phyloP scores from a whole-genome alignment of 2,329 filamentous ascomycete species.

The Aspergillus proliferans region DNA sequence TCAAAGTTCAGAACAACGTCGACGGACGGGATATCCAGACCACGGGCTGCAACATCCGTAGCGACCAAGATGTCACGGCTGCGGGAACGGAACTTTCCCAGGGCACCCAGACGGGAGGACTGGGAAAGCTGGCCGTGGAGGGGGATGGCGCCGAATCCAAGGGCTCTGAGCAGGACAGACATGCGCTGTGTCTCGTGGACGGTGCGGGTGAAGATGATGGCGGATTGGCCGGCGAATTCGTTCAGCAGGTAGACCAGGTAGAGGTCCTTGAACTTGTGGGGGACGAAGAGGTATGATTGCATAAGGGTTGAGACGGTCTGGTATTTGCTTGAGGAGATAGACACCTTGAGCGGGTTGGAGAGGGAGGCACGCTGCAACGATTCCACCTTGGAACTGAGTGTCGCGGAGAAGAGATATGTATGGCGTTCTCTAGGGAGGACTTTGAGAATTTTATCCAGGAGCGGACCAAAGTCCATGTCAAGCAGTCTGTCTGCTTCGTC shows the following conservation, averaged over 20 bases:
- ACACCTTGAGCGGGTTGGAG: constrained; percentile 74
- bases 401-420: constrained; percentile 90
- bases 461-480: constrained; percentile 89
- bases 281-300: constrained; percentile 81
- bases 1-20: constrained; percentile 84
- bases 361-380: constrained; percentile 84
- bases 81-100: constrained; percentile 81
- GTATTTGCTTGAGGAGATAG: constrained; percentile 75
- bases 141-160: constrained; percentile 87
- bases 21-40: constrained; percentile 88
- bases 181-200: constrained; percentile 85
- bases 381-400: constrained; percentile 90
- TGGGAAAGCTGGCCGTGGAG: constrained; percentile 90
- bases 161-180: constrained; percentile 70
- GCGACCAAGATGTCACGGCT: constrained; percentile 79
- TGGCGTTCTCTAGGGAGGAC: constrained; percentile 70
- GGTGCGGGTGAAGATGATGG: constrained; percentile 86
- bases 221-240: constrained; percentile 77
- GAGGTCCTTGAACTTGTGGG: constrained; percentile 79
- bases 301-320: constrained; percentile 86
- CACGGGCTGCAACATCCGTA: constrained; percentile 88
- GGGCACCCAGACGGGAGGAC: constrained; percentile 73
- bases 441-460: constrained; percentile 88
- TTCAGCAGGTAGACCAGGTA: constrained; percentile 83
- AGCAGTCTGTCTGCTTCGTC: constrained; percentile 89